Conservation (phyloP, 495 filamentous ascomycete genomes). For the Annulohypoxylon stygium region DNA sequence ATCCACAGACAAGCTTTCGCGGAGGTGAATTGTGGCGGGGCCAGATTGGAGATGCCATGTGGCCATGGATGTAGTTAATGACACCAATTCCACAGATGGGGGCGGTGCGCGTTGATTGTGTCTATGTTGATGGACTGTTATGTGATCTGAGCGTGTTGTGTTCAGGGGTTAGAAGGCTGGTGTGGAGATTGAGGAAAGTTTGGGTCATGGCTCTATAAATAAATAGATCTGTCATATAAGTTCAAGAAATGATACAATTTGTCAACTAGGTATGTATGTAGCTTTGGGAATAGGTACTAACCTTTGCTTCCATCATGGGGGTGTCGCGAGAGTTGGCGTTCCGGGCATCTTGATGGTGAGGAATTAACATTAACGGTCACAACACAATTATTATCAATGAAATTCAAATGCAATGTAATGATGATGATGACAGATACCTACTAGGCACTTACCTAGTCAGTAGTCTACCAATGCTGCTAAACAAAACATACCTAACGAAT, state of each 20-base stretch:
- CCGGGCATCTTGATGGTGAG: too few species aligned
- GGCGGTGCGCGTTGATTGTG: neutral
- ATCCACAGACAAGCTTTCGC: neutral
- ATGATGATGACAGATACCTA: too few species aligned
- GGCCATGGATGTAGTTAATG: neutral
- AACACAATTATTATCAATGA: too few species aligned
- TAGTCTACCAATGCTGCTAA: too few species aligned
- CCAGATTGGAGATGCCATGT: neutral
- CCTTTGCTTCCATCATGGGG: neutral
- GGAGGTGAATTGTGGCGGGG: constrained; percentile 1
- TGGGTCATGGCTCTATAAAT: neutral
- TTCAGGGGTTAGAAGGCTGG: neutral
- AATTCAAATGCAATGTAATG: too few species aligned
- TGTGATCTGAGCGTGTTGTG: neutral
- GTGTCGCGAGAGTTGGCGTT: neutral
- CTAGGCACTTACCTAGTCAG: too few species aligned
- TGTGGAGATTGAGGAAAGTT: neutral
- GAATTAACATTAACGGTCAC: too few species aligned
- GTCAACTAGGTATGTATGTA: neutral
- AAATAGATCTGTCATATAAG: neutral
- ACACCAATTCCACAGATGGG: neutral
- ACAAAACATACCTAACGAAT: too few species aligned
- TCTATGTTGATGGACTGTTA: neutral
- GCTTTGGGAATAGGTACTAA: neutral
- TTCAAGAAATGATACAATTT: neutral